Evolutionary conservation across 164 flowering plant genomes (phyloP), one percentile per base, ranked within the genome.

Genomic region (Cinnamomum micranthum): DNA sequence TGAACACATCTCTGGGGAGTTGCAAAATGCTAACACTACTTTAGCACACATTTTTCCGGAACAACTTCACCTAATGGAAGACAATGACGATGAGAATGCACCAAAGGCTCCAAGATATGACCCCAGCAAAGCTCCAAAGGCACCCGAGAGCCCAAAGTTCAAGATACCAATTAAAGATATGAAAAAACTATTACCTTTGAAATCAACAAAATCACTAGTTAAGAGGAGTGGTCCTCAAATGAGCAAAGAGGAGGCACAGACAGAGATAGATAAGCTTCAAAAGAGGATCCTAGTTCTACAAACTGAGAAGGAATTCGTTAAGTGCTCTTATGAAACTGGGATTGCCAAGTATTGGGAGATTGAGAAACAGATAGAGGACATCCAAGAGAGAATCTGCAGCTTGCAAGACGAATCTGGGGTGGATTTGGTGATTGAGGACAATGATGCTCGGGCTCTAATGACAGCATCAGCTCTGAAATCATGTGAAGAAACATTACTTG

Each of bases 41-140:
- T 87, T 94, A 67, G 98, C 97, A 19, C 73, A 89, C 1, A 89
- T 85, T 27, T 92, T 80, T 75, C 98, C 98, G 0, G 98, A 91
- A 35, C 86, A 86, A 76, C 84, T 87, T 71, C 91, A 83, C 59
- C 76, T 88, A 77, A 94, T 88, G 24, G 89, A 83, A 9, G 95
- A 87, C 5, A 87, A 87, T 22, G 89, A 84, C 31, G 84, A 80
- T 47, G 70, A 52, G 64, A 25, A 24, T 20, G 23, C 70, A 3
- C 68, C 41, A 23, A 31, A 62, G 41, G 19, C 69, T 7, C 55
- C 59, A 60, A 41, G 83, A 1, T 17, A 15, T 17, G 79, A 76
- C 68, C 52, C 71, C 5, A 33, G 23, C 11, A 52, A 79, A 69
- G 19, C 22, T 50, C 41, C 75, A 27, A 55, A 80, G 52, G 24